phyloP scores from a whole-genome alignment of 768 basidiomycete species.

The Podaxis rugospora region DNA sequence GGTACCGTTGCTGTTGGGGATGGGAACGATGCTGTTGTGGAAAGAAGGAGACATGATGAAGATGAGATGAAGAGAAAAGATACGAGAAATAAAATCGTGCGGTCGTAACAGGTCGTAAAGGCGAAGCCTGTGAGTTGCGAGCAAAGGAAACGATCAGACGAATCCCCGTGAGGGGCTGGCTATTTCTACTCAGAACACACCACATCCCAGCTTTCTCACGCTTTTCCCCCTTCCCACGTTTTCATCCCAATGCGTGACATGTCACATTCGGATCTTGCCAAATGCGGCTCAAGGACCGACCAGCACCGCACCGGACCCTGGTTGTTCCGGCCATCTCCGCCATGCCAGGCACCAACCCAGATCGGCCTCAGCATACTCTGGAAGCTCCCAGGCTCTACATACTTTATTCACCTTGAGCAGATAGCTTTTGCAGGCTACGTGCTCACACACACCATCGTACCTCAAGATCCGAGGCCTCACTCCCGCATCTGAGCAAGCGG shows the following conservation, averaged over 20 bases:
- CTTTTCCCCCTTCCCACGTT: constrained; percentile 1
- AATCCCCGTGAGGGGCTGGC: constrained; percentile 14
- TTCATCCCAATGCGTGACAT: constrained; percentile 12
- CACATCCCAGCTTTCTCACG: constrained; percentile 13
- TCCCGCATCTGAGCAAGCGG: background rate
- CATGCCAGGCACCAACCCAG: constrained; percentile 1
- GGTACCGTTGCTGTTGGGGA: constrained; percentile 7
- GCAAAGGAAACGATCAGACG: constrained; percentile 12
- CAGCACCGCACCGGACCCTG: background rate
- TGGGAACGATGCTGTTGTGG: constrained; percentile 9
- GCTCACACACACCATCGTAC: background rate
- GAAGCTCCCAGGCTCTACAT: background rate
- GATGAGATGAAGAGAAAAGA: constrained; percentile 29
- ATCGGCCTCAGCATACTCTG: background rate
- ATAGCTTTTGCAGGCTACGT: background rate
- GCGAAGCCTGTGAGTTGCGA: constrained; percentile 13
- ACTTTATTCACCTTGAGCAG: background rate
- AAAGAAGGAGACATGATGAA: constrained; percentile 26
- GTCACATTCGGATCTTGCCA: constrained; percentile 6
- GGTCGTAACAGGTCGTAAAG: constrained; percentile 64
- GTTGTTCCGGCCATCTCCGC: constrained; percentile 13
- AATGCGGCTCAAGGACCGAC: background rate
- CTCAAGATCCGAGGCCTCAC: constrained; percentile 18
- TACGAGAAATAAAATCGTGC: constrained; percentile 33
- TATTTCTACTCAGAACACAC: constrained; percentile 12